Base-by-base conservation (phyloP, 352 stramenopile genomes). In the Phytophthora sojae region DNA sequence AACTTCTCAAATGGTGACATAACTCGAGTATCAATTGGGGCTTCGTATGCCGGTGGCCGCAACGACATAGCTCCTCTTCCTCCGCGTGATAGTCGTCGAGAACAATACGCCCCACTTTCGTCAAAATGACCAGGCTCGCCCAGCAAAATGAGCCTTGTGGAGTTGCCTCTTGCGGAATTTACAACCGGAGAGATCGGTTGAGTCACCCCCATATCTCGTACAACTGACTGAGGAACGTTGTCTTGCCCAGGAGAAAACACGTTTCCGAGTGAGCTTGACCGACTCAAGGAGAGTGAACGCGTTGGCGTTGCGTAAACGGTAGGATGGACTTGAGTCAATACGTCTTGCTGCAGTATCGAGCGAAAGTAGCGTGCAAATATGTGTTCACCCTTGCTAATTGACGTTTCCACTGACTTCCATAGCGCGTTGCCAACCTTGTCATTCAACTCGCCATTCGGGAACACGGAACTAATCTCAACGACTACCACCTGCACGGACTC, bases 311-410 rank as follows among this genome's bases (percentile, higher is more conserved):
- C 14, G 37, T 64, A 29, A 57, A 52, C 9, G 19, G 32, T n/a
- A 19, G 64, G 53, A 25, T 62, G n/a, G n/a, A 57, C 55, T 53
- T 64, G 67, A 26, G 45, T 23, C 7, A 74, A 45, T 5, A 55
- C 57, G 32, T 91, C 82, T 14, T 88, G 71, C 23, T 90, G 87
- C 8, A 92, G 73, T 19, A 83, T 83, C 2, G 83, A 92, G 4
- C 86, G 80, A 47, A 93, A 82, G 60, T 94, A 94, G 14, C 86
- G 83, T 4, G 86, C 84, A 37, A 85, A 94, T 25, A 94, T 76
- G 65, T 94, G 86, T 53, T 93, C 83, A 0, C 83, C 86, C 56
- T 76, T 85, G 67, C 75, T 83, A 37, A 93, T 73, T 0, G 75
- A 79, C 6, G 71, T 14, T 44, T 94, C 86, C 4, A 93, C 51